These are phyloP conservation scores for Ustilago shanxiensis DNA, from an alignment of 1,284 basidiomycete species.

Conservation along the genomic window DNA sequence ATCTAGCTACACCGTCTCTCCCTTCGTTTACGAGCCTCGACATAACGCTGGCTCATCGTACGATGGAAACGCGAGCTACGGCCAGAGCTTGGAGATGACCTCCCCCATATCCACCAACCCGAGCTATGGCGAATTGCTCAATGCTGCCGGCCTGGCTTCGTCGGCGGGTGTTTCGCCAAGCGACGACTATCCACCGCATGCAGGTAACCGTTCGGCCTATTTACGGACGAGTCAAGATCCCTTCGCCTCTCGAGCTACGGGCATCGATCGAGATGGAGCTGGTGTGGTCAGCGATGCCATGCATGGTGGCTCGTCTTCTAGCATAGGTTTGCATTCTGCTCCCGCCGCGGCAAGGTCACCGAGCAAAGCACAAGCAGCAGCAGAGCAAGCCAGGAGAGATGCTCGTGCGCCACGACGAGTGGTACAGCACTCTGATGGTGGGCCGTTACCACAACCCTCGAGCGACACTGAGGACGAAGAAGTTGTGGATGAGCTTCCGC, in stretches of 20 bases:
- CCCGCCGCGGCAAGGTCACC: conserved; percentile 10
- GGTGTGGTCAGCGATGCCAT: not conserved
- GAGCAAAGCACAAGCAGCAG: conserved; percentile 28
- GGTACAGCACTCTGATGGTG: conserved; percentile 50
- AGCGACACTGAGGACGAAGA: conserved; percentile 55
- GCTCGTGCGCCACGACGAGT: conserved; percentile 24
- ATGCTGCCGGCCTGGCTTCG: conserved; percentile 19
- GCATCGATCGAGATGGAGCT: conserved; percentile 1
- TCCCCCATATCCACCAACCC: conserved; percentile 26
- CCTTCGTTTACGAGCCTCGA: conserved; percentile 51
- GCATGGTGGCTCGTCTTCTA: conserved; percentile 5
- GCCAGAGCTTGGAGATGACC: conserved; percentile 43
- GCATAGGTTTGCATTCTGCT: conserved; percentile 22
- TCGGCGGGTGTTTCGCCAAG: conserved; percentile 14
- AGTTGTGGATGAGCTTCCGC: conserved; percentile 48
- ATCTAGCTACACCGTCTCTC: conserved; percentile 45
- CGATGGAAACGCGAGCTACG: conserved; percentile 4
- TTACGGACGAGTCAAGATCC: conserved; percentile 32
- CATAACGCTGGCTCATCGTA: conserved; percentile 14
- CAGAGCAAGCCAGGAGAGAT: conserved; percentile 26
- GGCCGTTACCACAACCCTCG: conserved; percentile 44
- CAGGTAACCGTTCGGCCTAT: conserved; percentile 20
- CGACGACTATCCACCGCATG: conserved; percentile 22
- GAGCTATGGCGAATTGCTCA: conserved; percentile 43
- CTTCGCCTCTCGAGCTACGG: conserved; percentile 12